Evolutionary conservation across 2,329 filamentous ascomycete genomes (phyloP).

Genomic region (Chaetomium sp.): DNA sequence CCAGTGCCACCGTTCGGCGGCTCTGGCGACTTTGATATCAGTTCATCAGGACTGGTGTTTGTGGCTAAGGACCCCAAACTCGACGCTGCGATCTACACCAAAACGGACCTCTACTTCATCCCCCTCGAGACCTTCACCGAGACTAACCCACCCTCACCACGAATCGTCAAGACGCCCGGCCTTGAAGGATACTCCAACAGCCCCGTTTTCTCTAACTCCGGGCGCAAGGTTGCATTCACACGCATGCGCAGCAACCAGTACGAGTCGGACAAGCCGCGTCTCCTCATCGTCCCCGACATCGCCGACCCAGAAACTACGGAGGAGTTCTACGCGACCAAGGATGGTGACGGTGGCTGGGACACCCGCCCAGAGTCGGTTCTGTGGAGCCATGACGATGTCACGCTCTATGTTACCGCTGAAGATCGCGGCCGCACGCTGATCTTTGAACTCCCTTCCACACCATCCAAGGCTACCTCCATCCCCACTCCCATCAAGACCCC

Average conservation of each 20-base stretch:
- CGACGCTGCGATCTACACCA: slow-evolving; percentile 68
- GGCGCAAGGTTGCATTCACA: slow-evolving; percentile 65
- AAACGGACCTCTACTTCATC: slow-evolving; percentile 72
- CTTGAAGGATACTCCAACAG: slow-evolving; percentile 57
- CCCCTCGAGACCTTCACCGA: slow-evolving; percentile 56
- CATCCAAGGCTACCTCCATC: slow-evolving; percentile 40
- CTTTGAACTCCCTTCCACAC: slow-evolving; percentile 55
- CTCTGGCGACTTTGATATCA: slow-evolving; percentile 71
- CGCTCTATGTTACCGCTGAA: slow-evolving; percentile 69
- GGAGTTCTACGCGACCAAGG: slow-evolving; percentile 55
- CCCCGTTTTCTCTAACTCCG: slow-evolving; percentile 69
- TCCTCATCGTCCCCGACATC: slow-evolving; percentile 59
- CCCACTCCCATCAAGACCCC: slow-evolving; percentile 43
- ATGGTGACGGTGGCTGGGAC: slow-evolving; percentile 60
- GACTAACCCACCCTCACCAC: slow-evolving; percentile 42
- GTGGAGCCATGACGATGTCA: slow-evolving; percentile 53
- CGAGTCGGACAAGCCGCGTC: slow-evolving; percentile 69
- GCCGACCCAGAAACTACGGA: slow-evolving; percentile 47
- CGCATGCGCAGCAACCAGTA: slow-evolving; percentile 73
- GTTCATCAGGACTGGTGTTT: slow-evolving; percentile 59
- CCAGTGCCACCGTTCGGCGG: slow-evolving; percentile 77
- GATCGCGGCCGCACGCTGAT: slow-evolving; percentile 56
- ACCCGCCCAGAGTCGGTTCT: slow-evolving; percentile 48
- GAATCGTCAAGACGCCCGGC: slow-evolving; percentile 49
- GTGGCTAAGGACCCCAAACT: slow-evolving; percentile 67